A percentile compares a stretch with the other conserved stretches of the same genome.
Conservation (phyloP, 805 yeast species). For the Zygotorulaspora chibaensis region DNA sequence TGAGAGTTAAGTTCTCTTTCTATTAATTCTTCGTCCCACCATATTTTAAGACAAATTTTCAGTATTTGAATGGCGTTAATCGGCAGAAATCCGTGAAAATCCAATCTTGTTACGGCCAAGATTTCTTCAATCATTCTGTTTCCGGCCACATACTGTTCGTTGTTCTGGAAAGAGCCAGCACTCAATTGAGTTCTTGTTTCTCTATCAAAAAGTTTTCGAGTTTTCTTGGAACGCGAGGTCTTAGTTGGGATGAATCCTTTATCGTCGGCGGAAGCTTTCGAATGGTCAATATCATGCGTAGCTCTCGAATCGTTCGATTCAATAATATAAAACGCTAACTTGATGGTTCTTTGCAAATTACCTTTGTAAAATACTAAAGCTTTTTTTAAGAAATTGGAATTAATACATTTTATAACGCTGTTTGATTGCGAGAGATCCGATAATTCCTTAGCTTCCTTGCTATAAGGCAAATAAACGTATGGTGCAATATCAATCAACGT, state of each 20-base stretch:
- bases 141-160: slow-evolving; percentile 11
- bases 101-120: slow-evolving; percentile 35
- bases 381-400: slow-evolving; percentile 38
- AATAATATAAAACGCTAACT: slow-evolving; percentile 33
- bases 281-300: slow-evolving; percentile 24
- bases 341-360: slow-evolving; percentile 37
- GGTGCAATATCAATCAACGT: background rate
- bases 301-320: slow-evolving; percentile 31
- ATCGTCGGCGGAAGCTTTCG: background rate
- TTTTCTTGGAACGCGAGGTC: background rate
- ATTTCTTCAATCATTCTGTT: slow-evolving; percentile 19
- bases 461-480: slow-evolving; percentile 6
- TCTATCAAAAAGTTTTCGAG: background rate
- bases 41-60: slow-evolving; percentile 37
- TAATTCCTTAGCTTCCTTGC: slow-evolving; percentile 35
- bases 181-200: background rate
- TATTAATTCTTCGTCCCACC: slow-evolving; percentile 62
- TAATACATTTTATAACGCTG: slow-evolving; percentile 34
- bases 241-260: background rate
- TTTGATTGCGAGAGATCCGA: slow-evolving; percentile 35
- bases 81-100: slow-evolving; percentile 54
- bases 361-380: slow-evolving; percentile 45
- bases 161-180: slow-evolving; percentile 6
- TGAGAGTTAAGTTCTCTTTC: slow-evolving; percentile 42
- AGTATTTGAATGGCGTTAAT: slow-evolving; percentile 43